phyloP scores from a whole-genome alignment of 148 eudicot genomes.

The Chenopodium suecicum region DNA sequence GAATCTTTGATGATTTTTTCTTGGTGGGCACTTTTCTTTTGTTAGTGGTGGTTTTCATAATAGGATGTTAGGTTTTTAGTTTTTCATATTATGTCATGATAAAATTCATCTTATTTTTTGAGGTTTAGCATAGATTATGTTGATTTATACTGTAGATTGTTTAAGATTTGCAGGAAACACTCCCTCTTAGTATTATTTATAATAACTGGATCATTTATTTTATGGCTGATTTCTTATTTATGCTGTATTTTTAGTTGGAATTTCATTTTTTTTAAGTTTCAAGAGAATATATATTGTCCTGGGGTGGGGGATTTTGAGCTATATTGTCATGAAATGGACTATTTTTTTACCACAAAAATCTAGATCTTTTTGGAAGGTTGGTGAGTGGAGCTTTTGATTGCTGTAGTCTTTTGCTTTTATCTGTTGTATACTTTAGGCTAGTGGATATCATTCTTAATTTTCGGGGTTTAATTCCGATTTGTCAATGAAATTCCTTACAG shows the following conservation, averaged over 20 bases:
- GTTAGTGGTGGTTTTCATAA: neutral
- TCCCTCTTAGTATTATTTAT: neutral
- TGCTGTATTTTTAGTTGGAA: neutral
- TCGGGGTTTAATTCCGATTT: neutral
- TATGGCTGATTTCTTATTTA: neutral
- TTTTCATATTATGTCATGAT: no score
- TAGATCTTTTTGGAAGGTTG: neutral
- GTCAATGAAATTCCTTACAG: conserved; percentile 8
- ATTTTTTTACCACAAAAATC: neutral
- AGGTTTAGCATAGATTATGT: neutral
- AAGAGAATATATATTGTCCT: neutral
- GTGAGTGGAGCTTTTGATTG: conserved; percentile 1
- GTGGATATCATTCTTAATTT: neutral
- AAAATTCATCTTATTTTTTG: no score
- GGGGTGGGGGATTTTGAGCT: neutral
- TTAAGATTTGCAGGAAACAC: neutral
- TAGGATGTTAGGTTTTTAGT: neutral
- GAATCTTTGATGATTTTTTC: conserved; percentile 15
- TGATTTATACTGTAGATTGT: neutral
- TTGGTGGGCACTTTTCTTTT: neutral
- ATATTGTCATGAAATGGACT: neutral
- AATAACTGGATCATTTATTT: neutral
- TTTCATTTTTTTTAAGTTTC: no score
- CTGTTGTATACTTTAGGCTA: neutral
- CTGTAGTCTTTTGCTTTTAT: neutral